phyloP scores from a whole-genome alignment of 192 early-diverging fungal genomes.

The Phycomyces blakesleeanus region DNA sequence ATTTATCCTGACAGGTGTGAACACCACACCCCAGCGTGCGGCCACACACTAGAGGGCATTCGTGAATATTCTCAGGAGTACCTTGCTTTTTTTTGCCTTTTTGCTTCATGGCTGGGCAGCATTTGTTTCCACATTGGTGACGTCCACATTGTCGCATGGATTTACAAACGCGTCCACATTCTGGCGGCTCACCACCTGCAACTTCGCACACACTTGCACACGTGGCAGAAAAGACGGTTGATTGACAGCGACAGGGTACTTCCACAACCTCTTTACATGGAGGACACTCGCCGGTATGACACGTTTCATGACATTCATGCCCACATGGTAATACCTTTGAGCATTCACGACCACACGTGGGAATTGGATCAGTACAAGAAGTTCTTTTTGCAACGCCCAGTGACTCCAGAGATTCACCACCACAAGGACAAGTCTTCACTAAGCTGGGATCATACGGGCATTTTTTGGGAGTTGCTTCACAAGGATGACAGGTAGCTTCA shows the following conservation, averaged over 20 bases:
- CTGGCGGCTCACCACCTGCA: conserved; percentile 42
- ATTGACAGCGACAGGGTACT: conserved; percentile 63
- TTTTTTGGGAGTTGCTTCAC: conserved; percentile 27
- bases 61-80: conserved; percentile 39
- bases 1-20: conserved; percentile 71
- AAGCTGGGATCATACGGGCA: conserved; percentile 53
- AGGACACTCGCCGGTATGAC: conserved; percentile 62
- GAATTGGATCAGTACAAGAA: conserved; percentile 52
- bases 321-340: conserved; percentile 54
- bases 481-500: conserved; percentile 50
- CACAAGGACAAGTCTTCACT: conserved; percentile 52
- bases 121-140: conserved; percentile 61
- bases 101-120: conserved; percentile 54
- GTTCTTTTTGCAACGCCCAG: conserved; percentile 28
- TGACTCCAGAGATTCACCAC: conserved; percentile 33
- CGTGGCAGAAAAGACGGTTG: conserved; percentile 39
- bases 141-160: conserved; percentile 63
- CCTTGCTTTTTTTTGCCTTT: conserved; percentile 32
- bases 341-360: conserved; percentile 61
- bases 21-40: conserved; percentile 74
- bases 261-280: conserved; percentile 52
- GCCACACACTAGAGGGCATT: conserved; percentile 67
- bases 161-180: conserved; percentile 62
- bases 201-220: conserved; percentile 43
- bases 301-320: conserved; percentile 55